Percentiles rank a stretch among this genome's conserved stretches.
Evolutionary conservation across 768 basidiomycete species (phyloP).

Genomic region (Mycena belliarum): DNA sequence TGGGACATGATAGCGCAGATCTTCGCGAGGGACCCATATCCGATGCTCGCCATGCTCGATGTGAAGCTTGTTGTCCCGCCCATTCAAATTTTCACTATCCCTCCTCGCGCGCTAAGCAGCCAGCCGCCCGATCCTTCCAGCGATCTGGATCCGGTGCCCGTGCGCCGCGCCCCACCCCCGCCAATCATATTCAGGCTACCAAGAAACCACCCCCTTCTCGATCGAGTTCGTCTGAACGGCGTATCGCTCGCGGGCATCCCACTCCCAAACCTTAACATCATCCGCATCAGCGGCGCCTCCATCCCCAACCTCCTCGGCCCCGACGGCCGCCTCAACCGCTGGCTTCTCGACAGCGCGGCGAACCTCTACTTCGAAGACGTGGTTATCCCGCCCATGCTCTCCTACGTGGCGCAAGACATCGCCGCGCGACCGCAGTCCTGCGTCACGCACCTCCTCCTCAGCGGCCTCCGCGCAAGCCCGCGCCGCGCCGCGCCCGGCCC

Average conservation of each 20-base stretch:
- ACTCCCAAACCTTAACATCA: background rate
- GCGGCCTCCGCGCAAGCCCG: background rate
- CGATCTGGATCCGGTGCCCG: too few relatives aligned
- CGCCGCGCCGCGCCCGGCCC: background rate
- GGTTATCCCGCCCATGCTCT: background rate
- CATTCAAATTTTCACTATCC: too few relatives aligned
- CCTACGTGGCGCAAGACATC: background rate
- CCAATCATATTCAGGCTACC: too few relatives aligned
- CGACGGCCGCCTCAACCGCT: background rate
- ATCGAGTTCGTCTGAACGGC: too few relatives aligned
- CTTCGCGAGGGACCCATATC: too few relatives aligned
- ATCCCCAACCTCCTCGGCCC: background rate
- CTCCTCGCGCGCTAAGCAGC: too few relatives aligned
- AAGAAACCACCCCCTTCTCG: too few relatives aligned
- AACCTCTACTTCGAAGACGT: background rate
- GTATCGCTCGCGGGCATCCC: background rate
- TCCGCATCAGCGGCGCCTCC: background rate
- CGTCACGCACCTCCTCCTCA: background rate
- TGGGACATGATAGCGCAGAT: too few relatives aligned
- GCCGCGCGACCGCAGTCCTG: background rate
- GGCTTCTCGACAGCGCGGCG: background rate
- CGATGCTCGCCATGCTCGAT: too few relatives aligned
- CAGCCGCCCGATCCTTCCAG: too few relatives aligned
- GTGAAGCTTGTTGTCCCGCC: too few relatives aligned
- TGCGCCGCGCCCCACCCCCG: too few relatives aligned